Evolutionary conservation across 2,329 filamentous ascomycete genomes (phyloP).

Genomic region (Curvularia sp.): DNA sequence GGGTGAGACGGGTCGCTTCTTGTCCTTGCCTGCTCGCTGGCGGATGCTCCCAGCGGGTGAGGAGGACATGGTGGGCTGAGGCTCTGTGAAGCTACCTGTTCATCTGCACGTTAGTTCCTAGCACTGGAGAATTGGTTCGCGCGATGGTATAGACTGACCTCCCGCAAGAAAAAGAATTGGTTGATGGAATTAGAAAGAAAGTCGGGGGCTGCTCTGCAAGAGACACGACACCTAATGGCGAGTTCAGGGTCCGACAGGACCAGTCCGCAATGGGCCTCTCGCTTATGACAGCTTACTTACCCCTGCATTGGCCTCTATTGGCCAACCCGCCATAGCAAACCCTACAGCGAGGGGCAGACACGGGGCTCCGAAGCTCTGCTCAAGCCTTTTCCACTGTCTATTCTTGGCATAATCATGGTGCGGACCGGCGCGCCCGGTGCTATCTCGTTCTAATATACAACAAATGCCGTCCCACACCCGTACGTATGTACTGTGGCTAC

Average conservation of each 20-base stretch:
- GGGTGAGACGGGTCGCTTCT: constrained; percentile 49
- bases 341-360: constrained; percentile 13
- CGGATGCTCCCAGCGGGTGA: constrained; percentile 48
- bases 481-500: neutral
- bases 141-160: constrained; percentile 29
- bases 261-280: constrained; percentile 20
- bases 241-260: constrained; percentile 24
- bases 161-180: constrained; percentile 28
- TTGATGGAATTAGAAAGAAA: constrained; percentile 29
- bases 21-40: constrained; percentile 50
- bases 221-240: constrained; percentile 36
- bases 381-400: constrained; percentile 4
- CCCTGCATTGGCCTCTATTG: constrained; percentile 20
- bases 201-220: constrained; percentile 25
- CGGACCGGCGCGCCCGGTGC: constrained; percentile 8
- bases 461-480: neutral
- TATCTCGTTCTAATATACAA: neutral
- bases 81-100: constrained; percentile 39
- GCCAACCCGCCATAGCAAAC: constrained; percentile 12
- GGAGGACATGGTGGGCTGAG: constrained; percentile 47
- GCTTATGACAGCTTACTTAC: constrained; percentile 11
- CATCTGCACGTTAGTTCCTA: constrained; percentile 23
- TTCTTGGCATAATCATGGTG: constrained; percentile 9
- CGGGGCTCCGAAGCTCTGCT: neutral
- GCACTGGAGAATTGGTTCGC: neutral